These are phyloP conservation scores for Ilyonectria mors-panacis DNA, from an alignment of 2,329 filamentous ascomycete species.

Conservation along the genomic window DNA sequence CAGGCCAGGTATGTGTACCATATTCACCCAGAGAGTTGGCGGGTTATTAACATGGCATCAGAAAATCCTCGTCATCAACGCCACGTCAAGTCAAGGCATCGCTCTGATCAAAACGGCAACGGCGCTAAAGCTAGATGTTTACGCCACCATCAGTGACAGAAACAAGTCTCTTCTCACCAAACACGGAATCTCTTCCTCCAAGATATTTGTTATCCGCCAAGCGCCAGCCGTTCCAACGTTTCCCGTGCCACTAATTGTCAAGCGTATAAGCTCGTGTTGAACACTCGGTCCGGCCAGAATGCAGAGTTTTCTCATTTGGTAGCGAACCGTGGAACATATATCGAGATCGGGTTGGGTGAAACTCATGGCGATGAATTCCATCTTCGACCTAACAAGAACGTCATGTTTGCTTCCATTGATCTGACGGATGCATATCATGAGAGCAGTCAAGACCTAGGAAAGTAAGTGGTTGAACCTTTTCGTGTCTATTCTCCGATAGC, in stretches of 20 bases:
- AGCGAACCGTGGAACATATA: conserved; percentile 37
- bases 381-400: conserved; percentile 36
- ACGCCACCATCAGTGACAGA: conserved; percentile 30
- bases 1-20: conserved; percentile 35
- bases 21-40: accelerated
- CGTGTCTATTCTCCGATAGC: neutral
- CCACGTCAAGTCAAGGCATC: conserved; percentile 38
- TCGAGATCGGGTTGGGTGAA: conserved; percentile 35
- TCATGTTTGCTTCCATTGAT: conserved; percentile 44
- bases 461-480: conserved; percentile 23
- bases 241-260: conserved; percentile 28
- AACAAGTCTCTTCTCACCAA: conserved; percentile 35
- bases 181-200: conserved; percentile 33
- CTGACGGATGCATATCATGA: conserved; percentile 38
- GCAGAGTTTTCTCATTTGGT: conserved; percentile 36
- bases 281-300: conserved; percentile 38
- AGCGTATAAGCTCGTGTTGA: conserved; percentile 37
- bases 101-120: conserved; percentile 40
- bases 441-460: conserved; percentile 34
- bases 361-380: neutral
- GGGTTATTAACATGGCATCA: conserved; percentile 10
- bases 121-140: conserved; percentile 38
- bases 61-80: conserved; percentile 43
- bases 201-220: conserved; percentile 29
- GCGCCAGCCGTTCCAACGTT: conserved; percentile 14